These are phyloP conservation scores for Clathrus columnatus DNA, from an alignment of 768 basidiomycete species.

Conservation along the genomic window DNA sequence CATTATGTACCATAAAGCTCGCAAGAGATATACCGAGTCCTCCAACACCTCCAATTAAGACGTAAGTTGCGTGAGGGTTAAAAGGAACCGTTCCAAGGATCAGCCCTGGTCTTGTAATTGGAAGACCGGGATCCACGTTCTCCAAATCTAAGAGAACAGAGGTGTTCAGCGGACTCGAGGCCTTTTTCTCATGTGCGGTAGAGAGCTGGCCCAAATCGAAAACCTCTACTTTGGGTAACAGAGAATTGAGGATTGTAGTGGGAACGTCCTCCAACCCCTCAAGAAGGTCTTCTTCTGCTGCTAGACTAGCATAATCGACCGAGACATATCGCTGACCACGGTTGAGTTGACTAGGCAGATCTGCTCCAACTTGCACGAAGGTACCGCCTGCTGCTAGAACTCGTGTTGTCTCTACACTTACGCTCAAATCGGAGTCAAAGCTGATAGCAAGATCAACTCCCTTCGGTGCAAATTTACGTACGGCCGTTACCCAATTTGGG, in stretches of 20 bases:
- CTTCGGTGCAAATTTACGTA: not conserved
- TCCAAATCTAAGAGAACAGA: too few species aligned
- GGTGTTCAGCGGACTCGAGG: too few species aligned
- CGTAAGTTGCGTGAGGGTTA: slow-evolving; percentile 23
- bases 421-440: slow-evolving; percentile 6
- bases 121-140: too few species aligned
- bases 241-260: slow-evolving; percentile 8
- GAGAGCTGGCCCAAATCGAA: slow-evolving; percentile 3
- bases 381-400: slow-evolving; percentile 7
- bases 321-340: slow-evolving; percentile 6
- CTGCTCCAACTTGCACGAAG: slow-evolving; percentile 5
- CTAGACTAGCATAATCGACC: slow-evolving; percentile 2
- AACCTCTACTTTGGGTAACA: slow-evolving; percentile 9
- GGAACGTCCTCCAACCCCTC: too few species aligned
- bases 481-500: too few species aligned
- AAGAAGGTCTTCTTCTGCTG: slow-evolving; percentile 6
- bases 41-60: slow-evolving; percentile 32
- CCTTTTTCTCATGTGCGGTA: too few species aligned
- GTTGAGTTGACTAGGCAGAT: not conserved
- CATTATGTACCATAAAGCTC: slow-evolving; percentile 32
- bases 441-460: slow-evolving; percentile 10
- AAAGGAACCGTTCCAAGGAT: too few species aligned
- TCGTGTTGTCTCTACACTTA: slow-evolving; percentile 1
- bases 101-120: too few species aligned
- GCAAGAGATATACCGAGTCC: slow-evolving; percentile 29